Evolutionary conservation across 1,284 basidiomycete species (phyloP).

Genomic region (Moesziomyces aphidis): DNA sequence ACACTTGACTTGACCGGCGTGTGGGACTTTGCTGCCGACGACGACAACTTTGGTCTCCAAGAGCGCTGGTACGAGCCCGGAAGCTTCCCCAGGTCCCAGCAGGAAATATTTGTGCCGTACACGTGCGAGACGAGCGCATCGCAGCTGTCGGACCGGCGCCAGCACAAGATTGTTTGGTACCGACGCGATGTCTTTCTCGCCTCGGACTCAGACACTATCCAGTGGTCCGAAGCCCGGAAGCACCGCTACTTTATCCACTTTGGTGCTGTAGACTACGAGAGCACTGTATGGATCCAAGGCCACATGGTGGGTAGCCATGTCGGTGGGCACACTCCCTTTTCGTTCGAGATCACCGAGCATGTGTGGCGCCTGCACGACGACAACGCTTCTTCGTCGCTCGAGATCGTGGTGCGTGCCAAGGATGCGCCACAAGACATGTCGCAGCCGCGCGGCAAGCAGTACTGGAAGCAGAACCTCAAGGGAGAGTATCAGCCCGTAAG

Average conservation of each 20-base stretch:
- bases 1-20: constrained; percentile 8
- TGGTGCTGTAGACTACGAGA: constrained; percentile 53
- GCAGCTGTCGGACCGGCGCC: constrained; percentile 3
- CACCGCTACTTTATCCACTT: constrained; percentile 38
- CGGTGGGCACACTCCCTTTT: constrained; percentile 33
- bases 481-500: constrained; percentile 25
- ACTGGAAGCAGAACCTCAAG: constrained; percentile 37
- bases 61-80: constrained; percentile 22
- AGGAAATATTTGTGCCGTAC: constrained; percentile 31
- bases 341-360: constrained; percentile 37
- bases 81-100: not conserved
- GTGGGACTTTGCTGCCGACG: constrained; percentile 38
- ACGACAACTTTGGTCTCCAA: constrained; percentile 27
- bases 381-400: not conserved
- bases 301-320: constrained; percentile 21
- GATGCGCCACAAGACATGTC: constrained; percentile 41
- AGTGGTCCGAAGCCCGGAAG: not conserved
- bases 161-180: constrained; percentile 29
- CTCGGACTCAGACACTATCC: not conserved
- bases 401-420: constrained; percentile 29
- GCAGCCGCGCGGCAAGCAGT: constrained; percentile 51
- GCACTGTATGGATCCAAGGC: constrained; percentile 40
- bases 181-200: constrained; percentile 4
- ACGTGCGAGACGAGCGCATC: constrained; percentile 27
- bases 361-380: not conserved